A percentile compares a stretch with the other conserved stretches of the same genome.
These are phyloP conservation scores for Vaccinium darrowii DNA, from an alignment of 148 eudicot genomes.

Conservation along the genomic window DNA sequence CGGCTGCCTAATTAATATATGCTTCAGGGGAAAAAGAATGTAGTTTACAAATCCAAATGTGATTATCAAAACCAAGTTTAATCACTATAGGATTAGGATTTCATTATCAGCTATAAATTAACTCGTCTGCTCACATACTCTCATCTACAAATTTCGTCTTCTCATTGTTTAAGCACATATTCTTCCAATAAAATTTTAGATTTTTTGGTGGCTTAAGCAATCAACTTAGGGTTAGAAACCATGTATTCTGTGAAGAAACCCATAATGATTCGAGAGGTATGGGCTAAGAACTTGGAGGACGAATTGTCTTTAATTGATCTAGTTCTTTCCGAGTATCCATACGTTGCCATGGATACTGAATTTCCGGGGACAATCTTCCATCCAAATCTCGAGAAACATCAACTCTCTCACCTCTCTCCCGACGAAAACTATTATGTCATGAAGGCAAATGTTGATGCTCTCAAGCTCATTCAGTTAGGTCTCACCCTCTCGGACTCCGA, in stretches of 20 bases:
- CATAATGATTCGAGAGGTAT: neutral
- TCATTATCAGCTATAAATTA: neutral
- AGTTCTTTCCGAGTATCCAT: neutral
- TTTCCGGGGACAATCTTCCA: neutral
- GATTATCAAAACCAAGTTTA: neutral
- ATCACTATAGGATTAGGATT: neutral
- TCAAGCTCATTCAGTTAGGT: neutral
- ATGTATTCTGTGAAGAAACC: neutral
- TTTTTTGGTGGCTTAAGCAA: neutral
- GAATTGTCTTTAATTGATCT: neutral
- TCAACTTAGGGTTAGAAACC: neutral
- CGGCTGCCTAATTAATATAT: neutral
- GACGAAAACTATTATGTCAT: neutral
- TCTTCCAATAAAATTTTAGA: too few relatives aligned
- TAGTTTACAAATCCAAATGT: neutral
- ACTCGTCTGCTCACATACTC: neutral
- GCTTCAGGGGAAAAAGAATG: neutral
- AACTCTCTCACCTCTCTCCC: neutral
- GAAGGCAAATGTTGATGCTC: neutral
- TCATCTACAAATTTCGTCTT: neutral
- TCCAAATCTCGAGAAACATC: neutral
- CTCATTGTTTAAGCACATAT: neutral
- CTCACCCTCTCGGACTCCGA: neutral
- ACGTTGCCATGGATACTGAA: neutral
- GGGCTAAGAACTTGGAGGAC: neutral